Base-by-base conservation (phyloP, 108 stramenopile species). In the Cyclostephanos tholiformis region DNA sequence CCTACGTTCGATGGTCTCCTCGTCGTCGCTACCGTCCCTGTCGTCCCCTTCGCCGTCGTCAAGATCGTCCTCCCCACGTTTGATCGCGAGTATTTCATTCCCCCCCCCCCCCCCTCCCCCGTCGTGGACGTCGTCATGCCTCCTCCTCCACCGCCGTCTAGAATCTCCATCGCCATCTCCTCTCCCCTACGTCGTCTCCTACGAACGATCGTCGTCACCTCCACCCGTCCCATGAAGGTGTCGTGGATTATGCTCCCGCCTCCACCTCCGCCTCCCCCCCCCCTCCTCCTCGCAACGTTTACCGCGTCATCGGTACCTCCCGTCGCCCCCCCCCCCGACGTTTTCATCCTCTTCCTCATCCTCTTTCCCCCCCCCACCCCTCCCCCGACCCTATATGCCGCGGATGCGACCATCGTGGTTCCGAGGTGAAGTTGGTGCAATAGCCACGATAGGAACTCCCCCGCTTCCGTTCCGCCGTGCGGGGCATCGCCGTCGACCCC, bases 371-470 rank as follows among this genome's bases (percentile, higher is more conserved):
- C 56, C 13, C 30, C 29, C 9, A 52, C 87, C 36, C 94, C 86
- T 12, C 90, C 87, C 84, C 72, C 1, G 70, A 56, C 13, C 30
- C 14, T 61, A 84, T 85, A 25, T 58, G 6, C 22, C 7, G 61
- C 88, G 35, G 92, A 84, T 12, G 89, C 88, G 38, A 96, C 69
- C 12, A n/a, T n/a, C n/a, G n/a, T n/a, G n/a, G n/a, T n/a, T n/a
- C 94, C 96, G 29, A 91, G 23, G 83, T 99, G 98, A 35, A 99
- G 79, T 61, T 88, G 85, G 74, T 98, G 90, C 65, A 99, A 72
- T 9, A 99, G 83, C 99, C 99, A 99, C 4, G 95, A 80, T 82
- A 98, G 66, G 48, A 98, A 96, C 63, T 99, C 97, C 19, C 92
- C 94, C 23, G 93, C 95, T 51, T 99, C 98, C 5, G 89, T 87